Conservation (phyloP, 192 early-diverging fungal genomes). For the Chytriomyces hyalinus region DNA sequence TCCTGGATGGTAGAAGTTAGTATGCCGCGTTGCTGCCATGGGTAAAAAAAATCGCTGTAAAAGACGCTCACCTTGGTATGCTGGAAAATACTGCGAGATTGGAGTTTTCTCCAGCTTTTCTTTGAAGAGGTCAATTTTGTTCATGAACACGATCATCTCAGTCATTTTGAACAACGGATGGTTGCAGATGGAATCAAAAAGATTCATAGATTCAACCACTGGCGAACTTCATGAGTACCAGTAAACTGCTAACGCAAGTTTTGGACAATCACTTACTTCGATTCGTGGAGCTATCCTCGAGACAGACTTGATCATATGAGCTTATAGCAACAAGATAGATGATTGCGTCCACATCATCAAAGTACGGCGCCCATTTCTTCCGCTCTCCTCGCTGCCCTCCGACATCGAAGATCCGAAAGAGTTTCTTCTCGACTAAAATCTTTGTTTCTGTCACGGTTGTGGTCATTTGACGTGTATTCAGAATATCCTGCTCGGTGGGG, state of each 20-base stretch:
- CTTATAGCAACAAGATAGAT: conserved; percentile 68
- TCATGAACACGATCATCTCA: conserved; percentile 68
- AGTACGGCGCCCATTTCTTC: conserved; percentile 71
- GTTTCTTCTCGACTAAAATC: conserved; percentile 60
- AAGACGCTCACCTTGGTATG: conserved; percentile 53
- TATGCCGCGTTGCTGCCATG: not conserved
- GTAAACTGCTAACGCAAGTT: not conserved
- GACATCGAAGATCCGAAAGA: conserved; percentile 66
- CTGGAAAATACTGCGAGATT: conserved; percentile 60
- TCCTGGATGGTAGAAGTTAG: conserved; percentile 31
- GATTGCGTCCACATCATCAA: conserved; percentile 68
- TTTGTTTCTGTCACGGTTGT: conserved; percentile 70
- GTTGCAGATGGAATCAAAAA: conserved; percentile 46
- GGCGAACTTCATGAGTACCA: not conserved
- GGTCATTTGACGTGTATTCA: conserved; percentile 72
- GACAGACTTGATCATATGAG: conserved; percentile 64
- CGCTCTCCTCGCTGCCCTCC: conserved; percentile 68
- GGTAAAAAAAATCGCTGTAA: not conserved
- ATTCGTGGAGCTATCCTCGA: conserved; percentile 63
- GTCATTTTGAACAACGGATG: conserved; percentile 55
- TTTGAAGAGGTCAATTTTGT: conserved; percentile 70
- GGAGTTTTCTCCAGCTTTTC: conserved; percentile 52
- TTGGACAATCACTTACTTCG: conserved; percentile 35
- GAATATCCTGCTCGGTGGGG: conserved; percentile 73
- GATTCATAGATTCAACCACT: conserved; percentile 53